These are phyloP conservation scores for Vigna mungo DNA, from an alignment of 306 rosid species.

Conservation along the genomic window DNA sequence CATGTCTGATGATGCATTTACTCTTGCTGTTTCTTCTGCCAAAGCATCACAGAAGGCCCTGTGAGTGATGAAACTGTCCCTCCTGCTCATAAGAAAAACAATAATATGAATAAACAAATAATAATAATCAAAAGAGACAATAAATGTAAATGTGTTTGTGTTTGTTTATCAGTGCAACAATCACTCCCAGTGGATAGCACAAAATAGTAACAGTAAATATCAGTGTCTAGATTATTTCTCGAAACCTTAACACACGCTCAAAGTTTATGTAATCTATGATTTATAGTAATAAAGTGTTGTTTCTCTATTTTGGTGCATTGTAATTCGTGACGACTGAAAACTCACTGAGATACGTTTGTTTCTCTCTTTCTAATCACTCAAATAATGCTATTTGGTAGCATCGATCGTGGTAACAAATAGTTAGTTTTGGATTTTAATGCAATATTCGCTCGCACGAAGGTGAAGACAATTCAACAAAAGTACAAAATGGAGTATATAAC, in stretches of 20 bases:
- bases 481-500: slow-evolving; percentile 32
- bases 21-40: slow-evolving; percentile 92
- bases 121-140: too few species aligned
- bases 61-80: slow-evolving; percentile 94
- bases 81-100: slow-evolving; percentile 54
- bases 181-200: neutral
- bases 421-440: neutral
- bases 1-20: slow-evolving; percentile 68
- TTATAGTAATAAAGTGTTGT: neutral
- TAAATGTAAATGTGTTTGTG: neutral
- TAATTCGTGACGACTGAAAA: neutral
- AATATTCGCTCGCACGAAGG: neutral
- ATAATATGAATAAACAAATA: too few species aligned
- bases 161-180: neutral
- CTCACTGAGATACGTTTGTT: neutral
- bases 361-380: neutral
- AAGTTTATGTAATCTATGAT: neutral
- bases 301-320: neutral
- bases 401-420: neutral
- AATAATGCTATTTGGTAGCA: neutral
- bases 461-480: slow-evolving; percentile 20
- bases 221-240: neutral
- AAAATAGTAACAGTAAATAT: neutral
- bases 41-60: slow-evolving; percentile 94
- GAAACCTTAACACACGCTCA: neutral